phyloP scores from a whole-genome alignment of 768 basidiomycete genomes.

The Stropharia rugosoannulata region DNA sequence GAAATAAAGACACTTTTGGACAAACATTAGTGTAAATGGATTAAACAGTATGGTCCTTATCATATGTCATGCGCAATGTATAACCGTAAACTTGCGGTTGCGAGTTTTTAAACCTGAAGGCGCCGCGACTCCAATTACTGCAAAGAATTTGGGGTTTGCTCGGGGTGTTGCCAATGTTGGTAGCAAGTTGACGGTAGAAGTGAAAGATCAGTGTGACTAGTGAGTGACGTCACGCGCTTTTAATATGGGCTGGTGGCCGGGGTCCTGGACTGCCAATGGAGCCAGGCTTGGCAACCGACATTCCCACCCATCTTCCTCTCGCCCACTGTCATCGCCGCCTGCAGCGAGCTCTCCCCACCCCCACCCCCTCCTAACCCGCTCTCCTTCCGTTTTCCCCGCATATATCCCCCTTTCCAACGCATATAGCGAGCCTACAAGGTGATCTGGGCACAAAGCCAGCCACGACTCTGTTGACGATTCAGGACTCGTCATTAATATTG shows the following conservation, averaged over 20 bases:
- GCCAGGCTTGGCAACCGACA: background rate
- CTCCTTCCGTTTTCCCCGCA: background rate
- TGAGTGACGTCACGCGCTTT: background rate
- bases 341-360: conserved; percentile 2
- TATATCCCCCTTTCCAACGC: background rate
- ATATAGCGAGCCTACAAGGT: background rate
- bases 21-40: too few relatives aligned
- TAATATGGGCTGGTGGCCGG: conserved; percentile 1
- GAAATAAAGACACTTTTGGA: too few relatives aligned
- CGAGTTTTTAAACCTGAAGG: too few relatives aligned
- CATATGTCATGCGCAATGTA: too few relatives aligned
- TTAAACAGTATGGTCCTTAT: too few relatives aligned
- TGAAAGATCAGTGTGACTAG: too few relatives aligned
- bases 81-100: too few relatives aligned
- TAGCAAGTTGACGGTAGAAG: too few relatives aligned
- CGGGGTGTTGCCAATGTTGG: too few relatives aligned
- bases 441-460: background rate
- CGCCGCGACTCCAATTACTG: too few relatives aligned
- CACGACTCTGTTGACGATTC: background rate
- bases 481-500: background rate
- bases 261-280: background rate
- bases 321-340: conserved; percentile 2
- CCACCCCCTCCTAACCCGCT: background rate
- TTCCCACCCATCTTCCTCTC: conserved; percentile 4
- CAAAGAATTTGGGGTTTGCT: too few relatives aligned